These are phyloP conservation scores for Aspergillus tubingensis DNA, from an alignment of 2,329 filamentous ascomycete genomes.

Conservation along the genomic window DNA sequence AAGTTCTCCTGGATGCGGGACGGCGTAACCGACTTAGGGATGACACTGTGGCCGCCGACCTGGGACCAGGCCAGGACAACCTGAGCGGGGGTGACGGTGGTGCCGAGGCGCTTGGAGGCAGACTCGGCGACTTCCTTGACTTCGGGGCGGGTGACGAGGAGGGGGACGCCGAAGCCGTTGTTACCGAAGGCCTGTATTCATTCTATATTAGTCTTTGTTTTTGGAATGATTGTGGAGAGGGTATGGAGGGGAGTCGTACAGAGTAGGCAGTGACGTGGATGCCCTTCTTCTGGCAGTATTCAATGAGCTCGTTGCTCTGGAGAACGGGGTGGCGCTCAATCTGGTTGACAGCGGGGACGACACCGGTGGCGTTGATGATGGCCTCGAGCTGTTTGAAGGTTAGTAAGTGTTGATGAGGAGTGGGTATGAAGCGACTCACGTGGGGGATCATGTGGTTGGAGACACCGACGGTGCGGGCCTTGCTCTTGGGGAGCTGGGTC, in stretches of 20 bases:
- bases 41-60: constrained; percentile 43
- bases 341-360: constrained; percentile 67
- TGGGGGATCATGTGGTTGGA: constrained; percentile 45
- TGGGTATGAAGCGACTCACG: constrained; percentile 22
- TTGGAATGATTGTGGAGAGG: not conserved
- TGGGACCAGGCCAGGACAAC: constrained; percentile 46
- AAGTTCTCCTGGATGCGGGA: constrained; percentile 48
- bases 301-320: constrained; percentile 60
- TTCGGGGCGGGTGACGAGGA: constrained; percentile 64
- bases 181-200: constrained; percentile 55
- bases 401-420: not conserved
- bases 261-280: constrained; percentile 67
- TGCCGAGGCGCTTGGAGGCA: constrained; percentile 38
- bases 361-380: constrained; percentile 55
- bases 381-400: constrained; percentile 48
- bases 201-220: not conserved
- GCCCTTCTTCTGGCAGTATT: constrained; percentile 58
- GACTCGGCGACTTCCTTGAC: constrained; percentile 66
- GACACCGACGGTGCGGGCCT: constrained; percentile 45
- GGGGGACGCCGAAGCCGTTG: constrained; percentile 61
- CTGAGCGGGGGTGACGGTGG: constrained; percentile 38
- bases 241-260: constrained; percentile 31
- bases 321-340: constrained; percentile 70
- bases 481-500: constrained; percentile 46
- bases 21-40: constrained; percentile 47